phyloP scores from a whole-genome alignment of 768 basidiomycete species.

The Boletus sp. region DNA sequence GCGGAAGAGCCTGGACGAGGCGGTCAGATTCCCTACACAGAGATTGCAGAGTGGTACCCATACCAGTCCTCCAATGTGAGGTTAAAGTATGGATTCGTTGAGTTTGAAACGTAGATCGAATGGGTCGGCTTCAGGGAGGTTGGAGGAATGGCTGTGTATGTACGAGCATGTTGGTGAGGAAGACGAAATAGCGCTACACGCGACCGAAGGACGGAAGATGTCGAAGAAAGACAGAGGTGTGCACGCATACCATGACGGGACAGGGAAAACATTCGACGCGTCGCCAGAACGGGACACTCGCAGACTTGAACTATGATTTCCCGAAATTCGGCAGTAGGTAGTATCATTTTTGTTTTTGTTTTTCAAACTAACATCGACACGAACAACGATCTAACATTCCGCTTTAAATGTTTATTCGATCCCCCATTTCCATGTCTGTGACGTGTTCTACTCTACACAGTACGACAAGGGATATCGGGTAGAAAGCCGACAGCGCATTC shows the following conservation, averaged over 20 bases:
- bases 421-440: background rate
- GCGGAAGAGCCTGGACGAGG: conserved; percentile 68
- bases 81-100: conserved; percentile 85
- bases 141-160: conserved; percentile 10
- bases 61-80: conserved; percentile 90
- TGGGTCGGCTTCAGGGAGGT: conserved; percentile 37
- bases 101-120: conserved; percentile 71
- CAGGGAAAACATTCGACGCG: conserved; percentile 29
- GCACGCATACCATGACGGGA: conserved; percentile 30
- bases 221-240: conserved; percentile 8
- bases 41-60: conserved; percentile 18
- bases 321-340: too few relatives aligned
- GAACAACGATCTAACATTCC: background rate
- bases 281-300: too few relatives aligned
- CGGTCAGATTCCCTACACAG: conserved; percentile 28
- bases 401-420: background rate
- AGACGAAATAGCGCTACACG: background rate
- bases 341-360: too few relatives aligned
- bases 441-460: conserved; percentile 23
- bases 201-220: background rate
- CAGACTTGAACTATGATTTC: too few relatives aligned
- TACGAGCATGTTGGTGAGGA: conserved; percentile 5
- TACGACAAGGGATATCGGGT: conserved; percentile 2
- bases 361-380: background rate
- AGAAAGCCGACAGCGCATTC: conserved; percentile 14